Conservation (phyloP, 192 early-diverging fungal genomes). For the Irineochytrium annulatum region DNA sequence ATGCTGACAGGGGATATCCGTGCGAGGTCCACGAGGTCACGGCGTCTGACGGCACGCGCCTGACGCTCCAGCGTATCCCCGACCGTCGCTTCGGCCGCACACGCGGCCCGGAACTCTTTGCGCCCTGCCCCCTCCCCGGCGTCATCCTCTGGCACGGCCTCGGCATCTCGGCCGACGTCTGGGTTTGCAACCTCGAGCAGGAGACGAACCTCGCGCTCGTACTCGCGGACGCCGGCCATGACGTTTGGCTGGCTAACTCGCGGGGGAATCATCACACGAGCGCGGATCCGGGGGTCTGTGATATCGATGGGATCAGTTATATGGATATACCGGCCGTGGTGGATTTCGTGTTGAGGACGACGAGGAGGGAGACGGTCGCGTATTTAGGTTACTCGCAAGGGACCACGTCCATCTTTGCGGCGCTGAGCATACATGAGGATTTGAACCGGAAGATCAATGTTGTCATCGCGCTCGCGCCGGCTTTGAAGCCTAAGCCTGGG, state of each 20-base stretch:
- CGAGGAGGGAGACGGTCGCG: slow-evolving; percentile 57
- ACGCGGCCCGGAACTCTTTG: not conserved
- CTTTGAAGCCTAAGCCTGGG: slow-evolving; percentile 32
- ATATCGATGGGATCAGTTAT: slow-evolving; percentile 74
- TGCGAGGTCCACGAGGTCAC: slow-evolving; percentile 73
- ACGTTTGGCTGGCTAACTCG: slow-evolving; percentile 85
- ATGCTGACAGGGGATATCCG: slow-evolving; percentile 70
- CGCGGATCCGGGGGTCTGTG: slow-evolving; percentile 50
- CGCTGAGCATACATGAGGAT: slow-evolving; percentile 61
- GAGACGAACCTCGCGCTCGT: slow-evolving; percentile 68
- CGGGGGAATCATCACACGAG: no score
- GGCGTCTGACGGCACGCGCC: slow-evolving; percentile 69
- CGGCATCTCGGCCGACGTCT: slow-evolving; percentile 79
- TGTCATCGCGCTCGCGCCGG: slow-evolving; percentile 80
- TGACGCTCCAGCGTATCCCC: slow-evolving; percentile 71
- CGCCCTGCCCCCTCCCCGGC: slow-evolving; percentile 26
- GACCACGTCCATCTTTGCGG: slow-evolving; percentile 75
- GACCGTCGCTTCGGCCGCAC: no score
- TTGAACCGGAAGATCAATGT: slow-evolving; percentile 72
- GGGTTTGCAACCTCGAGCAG: slow-evolving; percentile 72
- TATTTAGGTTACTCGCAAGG: slow-evolving; percentile 88
- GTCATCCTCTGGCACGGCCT: slow-evolving; percentile 85
- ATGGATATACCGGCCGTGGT: slow-evolving; percentile 73
- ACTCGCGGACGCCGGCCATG: slow-evolving; percentile 68
- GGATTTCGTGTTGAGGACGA: slow-evolving; percentile 70